Conservation (phyloP, 495 filamentous ascomycete genomes). For the Penicillium antarcticum region DNA sequence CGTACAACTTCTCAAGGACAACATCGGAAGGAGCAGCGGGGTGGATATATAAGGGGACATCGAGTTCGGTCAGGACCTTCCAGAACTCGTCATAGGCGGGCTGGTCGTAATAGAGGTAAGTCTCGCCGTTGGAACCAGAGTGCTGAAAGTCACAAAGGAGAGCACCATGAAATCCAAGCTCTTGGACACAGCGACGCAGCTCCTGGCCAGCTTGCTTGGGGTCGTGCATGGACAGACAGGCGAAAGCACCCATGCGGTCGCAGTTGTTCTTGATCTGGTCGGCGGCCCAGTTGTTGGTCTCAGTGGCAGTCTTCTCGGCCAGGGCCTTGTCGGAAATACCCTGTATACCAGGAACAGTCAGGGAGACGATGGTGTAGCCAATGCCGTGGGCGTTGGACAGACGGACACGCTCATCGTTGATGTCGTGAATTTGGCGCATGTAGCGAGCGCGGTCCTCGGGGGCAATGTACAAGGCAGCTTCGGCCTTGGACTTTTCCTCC, state of each 20-base stretch:
- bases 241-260: conserved; percentile 47
- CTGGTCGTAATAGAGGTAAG: conserved; percentile 46
- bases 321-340: conserved; percentile 28
- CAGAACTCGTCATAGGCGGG: conserved; percentile 49
- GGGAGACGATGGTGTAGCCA: conserved; percentile 49
- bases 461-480: conserved; percentile 20
- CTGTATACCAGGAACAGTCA: conserved; percentile 47
- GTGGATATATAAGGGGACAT: conserved; percentile 56
- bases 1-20: conserved; percentile 25
- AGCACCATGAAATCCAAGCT: conserved; percentile 48
- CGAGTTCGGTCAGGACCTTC: conserved; percentile 38
- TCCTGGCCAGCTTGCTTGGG: conserved; percentile 43
- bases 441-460: conserved; percentile 15
- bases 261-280: conserved; percentile 40
- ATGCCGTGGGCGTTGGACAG: conserved; percentile 48
- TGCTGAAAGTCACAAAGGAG: conserved; percentile 48
- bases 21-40: conserved; percentile 32
- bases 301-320: conserved; percentile 20
- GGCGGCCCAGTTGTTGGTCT: conserved; percentile 48
- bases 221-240: conserved; percentile 39
- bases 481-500: conserved; percentile 19
- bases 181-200: conserved; percentile 42
- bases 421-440: conserved; percentile 26
- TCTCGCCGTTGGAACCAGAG: conserved; percentile 31
- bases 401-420: conserved; percentile 37